Evolutionary conservation across 495 filamentous ascomycete species (phyloP), one percentile per base, ranked within the genome.

Genomic region (Echria macrotheca): DNA sequence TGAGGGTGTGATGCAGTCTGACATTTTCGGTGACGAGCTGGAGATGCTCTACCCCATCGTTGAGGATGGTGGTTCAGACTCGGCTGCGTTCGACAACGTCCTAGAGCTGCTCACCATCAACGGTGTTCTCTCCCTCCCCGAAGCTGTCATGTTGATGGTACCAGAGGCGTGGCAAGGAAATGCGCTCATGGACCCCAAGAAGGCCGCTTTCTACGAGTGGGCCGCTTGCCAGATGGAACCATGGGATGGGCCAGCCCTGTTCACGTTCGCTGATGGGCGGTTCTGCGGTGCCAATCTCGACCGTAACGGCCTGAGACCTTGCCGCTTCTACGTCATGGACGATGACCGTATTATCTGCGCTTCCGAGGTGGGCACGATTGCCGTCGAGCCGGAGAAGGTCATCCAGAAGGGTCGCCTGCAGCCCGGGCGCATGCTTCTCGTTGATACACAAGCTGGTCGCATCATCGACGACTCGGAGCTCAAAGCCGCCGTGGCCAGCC

Each of bases 231-330:
- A 95, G 76, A 99, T 99, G 93, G 93, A 99, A 72, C 91, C 93
- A 22, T 99, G 93, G 93, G 93, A 99, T 69, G 93, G 93, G 7
- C 93, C 93, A 12, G 93, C 93, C 50, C 79, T 99, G 19, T 99
- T 99, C 74, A 96, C 91, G 2, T 99, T 99, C 68, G 87, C 94
- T 22, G 93, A 99, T 68, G 93, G 93, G 43, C 82, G 93, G 52
- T 99, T 95, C 74, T 99, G 93, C 58, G 93, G 93, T 76, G 93
- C 93, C 44, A 97, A 96, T 61, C 78, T 99, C n/a, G 93, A 99
- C 72, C 84, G 93, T 60, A 99, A 99, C 65, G 93, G 93, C 67
- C 77, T 99, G 49, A 84, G 93, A 50, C 93, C 93, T 50, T 99
- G 93, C 77, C 84, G 93, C 69, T 99, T 91, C 80, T 99, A 99